A percentile compares a stretch with the other conserved stretches of the same genome.
Conservation (phyloP, 768 basidiomycete species). For the Chiua virens region DNA sequence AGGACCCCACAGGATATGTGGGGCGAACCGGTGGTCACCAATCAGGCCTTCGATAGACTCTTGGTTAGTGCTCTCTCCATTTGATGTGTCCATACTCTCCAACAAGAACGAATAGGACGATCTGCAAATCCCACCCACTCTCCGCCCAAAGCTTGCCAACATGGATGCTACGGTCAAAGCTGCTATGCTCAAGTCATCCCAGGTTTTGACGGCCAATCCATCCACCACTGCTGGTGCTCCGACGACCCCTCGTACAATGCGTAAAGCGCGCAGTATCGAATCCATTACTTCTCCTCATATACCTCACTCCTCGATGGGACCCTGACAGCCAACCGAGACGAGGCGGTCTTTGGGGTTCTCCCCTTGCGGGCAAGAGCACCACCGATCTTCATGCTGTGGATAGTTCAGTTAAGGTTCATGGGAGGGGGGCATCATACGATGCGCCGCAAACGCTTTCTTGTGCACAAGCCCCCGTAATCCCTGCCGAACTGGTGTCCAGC, state of each 20-base stretch:
- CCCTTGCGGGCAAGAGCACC: constrained; percentile 31
- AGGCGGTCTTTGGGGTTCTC: constrained; percentile 24
- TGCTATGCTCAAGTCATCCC: constrained; percentile 87
- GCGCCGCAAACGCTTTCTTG: constrained; percentile 50
- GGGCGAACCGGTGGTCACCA: constrained; percentile 44
- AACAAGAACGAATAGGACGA: constrained; percentile 59
- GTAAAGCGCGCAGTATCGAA: constrained; percentile 73
- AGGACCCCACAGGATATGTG: constrained; percentile 42
- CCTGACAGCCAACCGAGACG: constrained; percentile 33
- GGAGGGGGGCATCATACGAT: constrained; percentile 65
- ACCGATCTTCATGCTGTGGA: constrained; percentile 28
- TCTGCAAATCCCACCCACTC: constrained; percentile 77
- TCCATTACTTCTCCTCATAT: constrained; percentile 57
- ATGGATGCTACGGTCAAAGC: constrained; percentile 89
- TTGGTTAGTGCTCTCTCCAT: constrained; percentile 50
- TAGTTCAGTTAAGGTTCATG: constrained; percentile 41
- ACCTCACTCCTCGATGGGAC: constrained; percentile 37
- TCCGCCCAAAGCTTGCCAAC: constrained; percentile 74
- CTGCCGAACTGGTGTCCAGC: constrained; percentile 35
- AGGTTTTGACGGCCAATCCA: constrained; percentile 51
- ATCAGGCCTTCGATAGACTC: constrained; percentile 77
- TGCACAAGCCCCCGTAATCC: constrained; percentile 48
- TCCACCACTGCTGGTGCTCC: constrained; percentile 32
- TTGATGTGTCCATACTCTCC: not conserved
- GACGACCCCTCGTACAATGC: constrained; percentile 54